These are phyloP conservation scores for Vanderwaltozyma polyspora DNA, from an alignment of 805 yeast species.

Conservation along the genomic window DNA sequence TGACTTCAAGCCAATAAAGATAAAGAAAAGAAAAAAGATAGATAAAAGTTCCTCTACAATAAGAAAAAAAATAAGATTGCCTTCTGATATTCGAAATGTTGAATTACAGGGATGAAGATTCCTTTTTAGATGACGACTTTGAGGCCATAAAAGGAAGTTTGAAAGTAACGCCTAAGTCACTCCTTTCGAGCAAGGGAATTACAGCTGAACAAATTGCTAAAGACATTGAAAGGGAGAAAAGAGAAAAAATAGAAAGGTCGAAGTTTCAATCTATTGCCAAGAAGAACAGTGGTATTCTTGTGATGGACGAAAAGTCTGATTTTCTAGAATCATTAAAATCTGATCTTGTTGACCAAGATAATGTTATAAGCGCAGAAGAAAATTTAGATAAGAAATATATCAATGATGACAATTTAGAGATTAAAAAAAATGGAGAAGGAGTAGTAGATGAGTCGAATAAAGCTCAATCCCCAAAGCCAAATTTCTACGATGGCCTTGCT, in stretches of 20 bases:
- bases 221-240: conserved; percentile 27
- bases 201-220: conserved; percentile 25
- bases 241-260: conserved; percentile 12
- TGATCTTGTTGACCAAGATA: conserved; percentile 3
- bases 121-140: conserved; percentile 19
- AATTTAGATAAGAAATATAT: background rate
- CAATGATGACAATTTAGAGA: background rate
- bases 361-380: background rate
- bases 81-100: conserved; percentile 25
- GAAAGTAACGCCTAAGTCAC: conserved; percentile 16
- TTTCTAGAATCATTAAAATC: conserved; percentile 17
- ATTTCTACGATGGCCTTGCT: conserved; percentile 23
- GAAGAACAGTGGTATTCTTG: too few relatives aligned
- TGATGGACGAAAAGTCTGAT: conserved; percentile 32
- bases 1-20: conserved; percentile 30
- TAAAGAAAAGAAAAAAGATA: conserved; percentile 30
- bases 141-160: conserved; percentile 7
- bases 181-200: conserved; percentile 1
- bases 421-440: background rate
- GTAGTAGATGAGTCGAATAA: background rate
- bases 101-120: conserved; percentile 25
- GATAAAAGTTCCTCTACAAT: conserved; percentile 16
- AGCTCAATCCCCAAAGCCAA: conserved; percentile 2
- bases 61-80: conserved; percentile 26
- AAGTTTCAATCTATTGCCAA: conserved; percentile 9